Base-by-base conservation (phyloP, 2,329 filamentous ascomycete genomes). In the Coniochaeta sp. region DNA sequence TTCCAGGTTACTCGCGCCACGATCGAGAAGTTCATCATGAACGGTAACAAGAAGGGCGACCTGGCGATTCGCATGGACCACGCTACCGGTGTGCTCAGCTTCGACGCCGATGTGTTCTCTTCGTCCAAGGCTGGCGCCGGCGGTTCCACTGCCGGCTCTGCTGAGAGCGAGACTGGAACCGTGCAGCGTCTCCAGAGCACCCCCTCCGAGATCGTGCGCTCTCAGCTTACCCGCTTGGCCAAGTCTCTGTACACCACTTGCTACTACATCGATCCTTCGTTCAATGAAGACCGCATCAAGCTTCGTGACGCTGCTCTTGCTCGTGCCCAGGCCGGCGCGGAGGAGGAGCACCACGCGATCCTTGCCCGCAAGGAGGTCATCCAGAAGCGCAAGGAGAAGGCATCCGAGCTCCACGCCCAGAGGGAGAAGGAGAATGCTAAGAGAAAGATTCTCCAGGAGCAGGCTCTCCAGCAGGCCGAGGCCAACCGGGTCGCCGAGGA, bases 11-110 rank as follows among this genome's bases (percentile, higher is more conserved):
- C 82, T 57, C 85, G 88, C 51, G 84, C 86, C 59, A 95, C 89
- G 56, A 95, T 99, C 60, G 94, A 99, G 78, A 99, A 97, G 76
- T 99, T 99, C 79, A 97, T 99, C 79, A 99, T 99, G 94, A 99
- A 99, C 71, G 94, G 94, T 57, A 97, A 95, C 82, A 99, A 99
- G 84, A 99, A 99, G 82, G 94, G 94, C 52, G 94, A 99, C 63
- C 81, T 99, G 45, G 88, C 94, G 51, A 95, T 99, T 62, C 91
- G 94, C 56, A 90, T 97, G 72, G 89, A 97, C 67, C 94, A 99
- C 67, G 91, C 91, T 56, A 92, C 91, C 51, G 91, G 94, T 55
- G 89, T 96, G 48, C 82, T 99, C 55, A 96, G 91, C 68, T 99
- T 99, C 63, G 94, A 99, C 69, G 95, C 90, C 51, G 94, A 99